Conservation (phyloP, 805 yeast species). For the Wickerhamomyces alni region DNA sequence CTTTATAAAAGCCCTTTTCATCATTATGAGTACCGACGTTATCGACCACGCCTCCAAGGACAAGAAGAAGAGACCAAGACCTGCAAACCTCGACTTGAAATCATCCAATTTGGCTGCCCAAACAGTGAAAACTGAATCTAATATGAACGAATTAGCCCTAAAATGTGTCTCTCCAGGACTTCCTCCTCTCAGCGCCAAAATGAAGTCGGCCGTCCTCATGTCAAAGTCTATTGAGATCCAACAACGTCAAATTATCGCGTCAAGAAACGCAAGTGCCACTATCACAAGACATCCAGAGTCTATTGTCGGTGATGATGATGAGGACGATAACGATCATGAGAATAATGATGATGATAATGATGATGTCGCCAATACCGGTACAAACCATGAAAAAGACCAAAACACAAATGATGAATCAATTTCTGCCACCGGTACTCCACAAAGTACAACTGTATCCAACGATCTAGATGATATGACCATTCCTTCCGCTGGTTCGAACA, state of each 20-base stretch:
- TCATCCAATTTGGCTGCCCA: conserved; percentile 9
- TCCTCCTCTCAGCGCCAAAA: conserved; percentile 22
- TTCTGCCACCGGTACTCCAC: neutral
- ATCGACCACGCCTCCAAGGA: conserved; percentile 2
- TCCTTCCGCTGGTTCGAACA: conserved; percentile 16
- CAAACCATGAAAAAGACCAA: neutral
- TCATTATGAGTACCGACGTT: too few species aligned
- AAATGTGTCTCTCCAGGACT: conserved; percentile 25
- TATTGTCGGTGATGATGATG: neutral
- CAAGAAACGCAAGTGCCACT: conserved; percentile 11
- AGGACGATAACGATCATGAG: neutral
- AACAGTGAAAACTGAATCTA: conserved; percentile 1
- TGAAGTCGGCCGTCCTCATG: conserved; percentile 21
- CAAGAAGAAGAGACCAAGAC: conserved; percentile 23
- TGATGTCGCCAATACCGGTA: neutral
- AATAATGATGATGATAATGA: conserved; percentile 9
- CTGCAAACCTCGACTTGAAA: conserved; percentile 18
- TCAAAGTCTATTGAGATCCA: conserved; percentile 23
- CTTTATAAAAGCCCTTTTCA: too few species aligned
- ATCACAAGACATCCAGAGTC: neutral
- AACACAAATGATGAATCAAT: neutral
- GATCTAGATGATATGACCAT: conserved; percentile 13
- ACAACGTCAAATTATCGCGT: conserved; percentile 23
- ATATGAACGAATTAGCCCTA: conserved; percentile 21
- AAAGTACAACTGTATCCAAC: conserved; percentile 12